phyloP scores from a whole-genome alignment of 2,329 filamentous ascomycete species.

The Paecilomyces sp. region DNA sequence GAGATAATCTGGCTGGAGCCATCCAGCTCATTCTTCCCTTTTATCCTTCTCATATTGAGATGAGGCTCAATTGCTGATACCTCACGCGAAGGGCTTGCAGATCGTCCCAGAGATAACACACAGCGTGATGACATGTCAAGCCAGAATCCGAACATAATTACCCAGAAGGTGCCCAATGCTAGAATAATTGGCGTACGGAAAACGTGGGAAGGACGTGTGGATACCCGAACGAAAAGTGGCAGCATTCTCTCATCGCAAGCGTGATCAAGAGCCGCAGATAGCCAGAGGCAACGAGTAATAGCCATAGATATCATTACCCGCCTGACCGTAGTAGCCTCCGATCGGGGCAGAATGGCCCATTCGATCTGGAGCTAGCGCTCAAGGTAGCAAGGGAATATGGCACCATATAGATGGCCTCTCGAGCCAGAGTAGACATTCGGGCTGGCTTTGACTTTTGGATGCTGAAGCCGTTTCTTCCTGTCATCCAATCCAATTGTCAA shows the following conservation, averaged over 20 bases:
- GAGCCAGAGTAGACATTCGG: not conserved
- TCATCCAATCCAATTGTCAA: not conserved
- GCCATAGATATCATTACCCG: not conserved
- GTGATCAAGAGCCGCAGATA: not conserved
- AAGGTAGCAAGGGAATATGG: not conserved
- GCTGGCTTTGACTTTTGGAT: not conserved
- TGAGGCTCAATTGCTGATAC: not conserved
- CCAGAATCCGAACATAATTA: not conserved
- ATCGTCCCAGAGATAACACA: not conserved
- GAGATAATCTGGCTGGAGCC: not conserved
- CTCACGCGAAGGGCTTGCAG: not conserved
- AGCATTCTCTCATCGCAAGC: not conserved
- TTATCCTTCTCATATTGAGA: not conserved
- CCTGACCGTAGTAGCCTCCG: not conserved
- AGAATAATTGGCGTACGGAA: slow-evolving; percentile 1
- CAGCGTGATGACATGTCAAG: slow-evolving; percentile 1
- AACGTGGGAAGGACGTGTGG: slow-evolving; percentile 9
- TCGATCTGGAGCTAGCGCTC: not conserved
- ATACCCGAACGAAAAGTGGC: slow-evolving; percentile 2
- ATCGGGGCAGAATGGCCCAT: not conserved
- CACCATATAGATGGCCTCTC: not conserved
- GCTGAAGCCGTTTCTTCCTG: not conserved
- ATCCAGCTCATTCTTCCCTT: not conserved
- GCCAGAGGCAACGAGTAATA: slow-evolving; percentile 8
- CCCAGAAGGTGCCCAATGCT: not conserved